phyloP scores from a whole-genome alignment of 257 asterid genomes.

The Scutellaria baicalensis region DNA sequence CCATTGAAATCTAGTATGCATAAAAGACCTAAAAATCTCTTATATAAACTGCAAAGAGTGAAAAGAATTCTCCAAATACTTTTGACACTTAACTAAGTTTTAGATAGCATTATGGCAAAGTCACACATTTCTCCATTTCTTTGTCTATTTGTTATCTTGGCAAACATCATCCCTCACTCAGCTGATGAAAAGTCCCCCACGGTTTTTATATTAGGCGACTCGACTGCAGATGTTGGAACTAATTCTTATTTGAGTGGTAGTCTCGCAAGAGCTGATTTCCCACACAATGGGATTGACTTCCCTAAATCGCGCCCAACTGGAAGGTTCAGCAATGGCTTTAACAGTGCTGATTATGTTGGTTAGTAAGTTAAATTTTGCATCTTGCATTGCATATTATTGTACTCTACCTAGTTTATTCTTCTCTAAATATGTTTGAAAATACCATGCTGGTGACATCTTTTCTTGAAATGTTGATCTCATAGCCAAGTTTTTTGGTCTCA shows the following conservation, averaged over 20 bases:
- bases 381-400: neutral
- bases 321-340: slow-evolving; percentile 76
- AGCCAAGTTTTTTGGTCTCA: slow-evolving; percentile 59
- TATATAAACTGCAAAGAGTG: neutral
- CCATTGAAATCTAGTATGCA: slow-evolving; percentile 5
- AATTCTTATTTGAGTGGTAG: slow-evolving; percentile 31
- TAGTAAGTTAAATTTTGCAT: neutral
- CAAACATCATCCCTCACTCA: slow-evolving; percentile 17
- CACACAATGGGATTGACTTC: slow-evolving; percentile 55
- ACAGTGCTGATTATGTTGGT: slow-evolving; percentile 64
- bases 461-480: slow-evolving; percentile 10
- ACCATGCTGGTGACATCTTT: neutral
- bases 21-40: neutral
- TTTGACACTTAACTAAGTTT: no score
- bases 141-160: slow-evolving; percentile 10
- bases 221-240: slow-evolving; percentile 83
- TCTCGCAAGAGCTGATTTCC: slow-evolving; percentile 37
- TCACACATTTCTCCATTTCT: neutral
- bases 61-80: neutral
- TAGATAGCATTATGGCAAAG: slow-evolving; percentile 17
- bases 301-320: slow-evolving; percentile 57
- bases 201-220: slow-evolving; percentile 59
- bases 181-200: slow-evolving; percentile 36
- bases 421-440: neutral
- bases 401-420: neutral